Evolutionary conservation across 495 filamentous ascomycete species (phyloP), one percentile per base, ranked within the genome.

Genomic region (Cudoniella acicularis): DNA sequence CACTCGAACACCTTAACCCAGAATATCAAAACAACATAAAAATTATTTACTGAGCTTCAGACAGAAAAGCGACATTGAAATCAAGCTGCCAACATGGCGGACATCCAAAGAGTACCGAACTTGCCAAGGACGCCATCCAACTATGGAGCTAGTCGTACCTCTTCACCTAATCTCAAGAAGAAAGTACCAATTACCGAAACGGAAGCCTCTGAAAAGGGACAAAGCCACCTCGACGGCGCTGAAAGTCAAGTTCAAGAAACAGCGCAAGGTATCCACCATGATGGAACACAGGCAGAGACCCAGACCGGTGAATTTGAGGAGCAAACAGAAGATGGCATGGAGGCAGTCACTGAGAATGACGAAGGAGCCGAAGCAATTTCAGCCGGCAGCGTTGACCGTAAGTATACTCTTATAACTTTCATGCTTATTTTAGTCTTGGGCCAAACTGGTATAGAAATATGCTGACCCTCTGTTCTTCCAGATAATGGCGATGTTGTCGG

Each of bases 401-500:
- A n/a, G n/a, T n/a, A n/a, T n/a, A n/a, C n/a, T n/a, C n/a, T n/a
- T n/a, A n/a, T n/a, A n/a, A n/a, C n/a, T n/a, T n/a, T n/a, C n/a
- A n/a, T n/a, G n/a, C n/a, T n/a, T n/a, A n/a, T n/a, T n/a, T n/a
- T n/a, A n/a, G n/a, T n/a, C n/a, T n/a, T n/a, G n/a, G n/a, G n/a
- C n/a, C n/a, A n/a, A n/a, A n/a, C n/a, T n/a, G n/a, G n/a, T n/a
- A n/a, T n/a, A n/a, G n/a, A n/a, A n/a, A n/a, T n/a, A n/a, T n/a
- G n/a, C n/a, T n/a, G n/a, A n/a, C n/a, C n/a, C n/a, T n/a, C n/a
- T n/a, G n/a, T n/a, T n/a, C n/a, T n/a, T n/a, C n/a, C n/a, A n/a
- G 30, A 92, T 73, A 71, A 81, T 40, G 90, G 90, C 52, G 85
- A 87, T 59, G 84, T 94, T 52, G 83, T 92, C 43, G 82, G 84